Base-by-base conservation (phyloP, 2,329 filamentous ascomycete genomes). In the Pseudonectria foliicola region DNA sequence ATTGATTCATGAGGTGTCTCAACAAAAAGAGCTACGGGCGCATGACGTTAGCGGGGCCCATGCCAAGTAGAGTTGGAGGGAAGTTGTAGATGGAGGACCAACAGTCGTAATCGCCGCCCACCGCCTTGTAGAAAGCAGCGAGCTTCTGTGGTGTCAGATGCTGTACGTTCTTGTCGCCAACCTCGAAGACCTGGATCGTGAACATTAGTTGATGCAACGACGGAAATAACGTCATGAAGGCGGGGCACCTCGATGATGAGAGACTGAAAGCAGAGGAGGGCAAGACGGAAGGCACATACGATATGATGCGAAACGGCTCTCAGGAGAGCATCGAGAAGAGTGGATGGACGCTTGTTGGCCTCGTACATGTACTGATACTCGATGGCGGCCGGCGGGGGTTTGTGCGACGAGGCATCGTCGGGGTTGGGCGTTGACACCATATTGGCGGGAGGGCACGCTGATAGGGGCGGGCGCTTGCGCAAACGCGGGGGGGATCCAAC, bases 101-200 rank as follows among this genome's bases (percentile, higher is more conserved):
- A 79, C 75, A 64, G 55, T 90, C 84, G 59, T 84, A 87, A 53
- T 89, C 75, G 29, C 82, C 81, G 37, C 83, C 85, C 12, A 86
- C 81, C 18, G 71, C 67, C 53, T 77, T 78, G 62, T 90, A 90
- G 55, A 88, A 90, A 26, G 74, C 68, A n/a, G 84, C 80, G 27
- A 90, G 65, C 54, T 88, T 87, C 34, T 70, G 63, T 0, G 83
- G 82, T 6, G 74, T 83, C 25, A 84, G 59, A 32, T 66, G 58
- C 27, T 59, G 60, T 14, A 70, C 64, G 18, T 66, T 64, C 47
- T 63, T 71, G 55, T 82, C 75, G 37, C 77, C 77, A 40, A 83
- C 63, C 32, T 78, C 62, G 30, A 64, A 57, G 31, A 68, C 67
- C 80, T 83, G 29, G 33, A 29, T 29, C 33, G 26, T 18, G 28